A percentile compares a stretch with the other conserved stretches of the same genome.
phyloP scores from a whole-genome alignment of 1,284 basidiomycete species.

The Microbotryum intermedium region DNA sequence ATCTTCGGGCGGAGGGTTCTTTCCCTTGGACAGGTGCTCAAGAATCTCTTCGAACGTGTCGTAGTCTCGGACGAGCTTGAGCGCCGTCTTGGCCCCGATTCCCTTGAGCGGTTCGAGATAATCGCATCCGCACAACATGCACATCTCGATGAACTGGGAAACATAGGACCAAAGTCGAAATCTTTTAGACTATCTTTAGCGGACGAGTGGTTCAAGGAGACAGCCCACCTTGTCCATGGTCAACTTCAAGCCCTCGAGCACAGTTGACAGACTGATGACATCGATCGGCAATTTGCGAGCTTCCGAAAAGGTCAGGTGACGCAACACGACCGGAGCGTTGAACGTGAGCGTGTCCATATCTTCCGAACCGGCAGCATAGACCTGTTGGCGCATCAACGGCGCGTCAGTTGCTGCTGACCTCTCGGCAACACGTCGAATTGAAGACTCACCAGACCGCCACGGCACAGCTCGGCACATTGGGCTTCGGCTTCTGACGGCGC shows the following conservation, averaged over 20 bases:
- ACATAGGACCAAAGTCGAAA: background rate
- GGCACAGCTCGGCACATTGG: constrained; percentile 92
- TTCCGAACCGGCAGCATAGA: constrained; percentile 94
- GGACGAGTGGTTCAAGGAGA: background rate
- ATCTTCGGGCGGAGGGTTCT: constrained; percentile 58
- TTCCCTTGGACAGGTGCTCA: constrained; percentile 52
- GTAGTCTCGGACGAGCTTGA: constrained; percentile 85
- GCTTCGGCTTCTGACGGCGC: constrained; percentile 98
- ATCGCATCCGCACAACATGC: constrained; percentile 94
- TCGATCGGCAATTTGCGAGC: constrained; percentile 97
- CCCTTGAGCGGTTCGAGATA: constrained; percentile 96
- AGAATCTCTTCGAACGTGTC: constrained; percentile 73
- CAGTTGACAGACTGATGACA: constrained; percentile 76
- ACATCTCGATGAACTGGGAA: constrained; percentile 85
- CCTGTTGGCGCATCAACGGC: constrained; percentile 45
- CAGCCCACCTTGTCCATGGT: constrained; percentile 68
- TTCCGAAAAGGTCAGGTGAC: constrained; percentile 97
- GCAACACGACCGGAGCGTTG: constrained; percentile 77
- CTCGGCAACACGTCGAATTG: background rate
- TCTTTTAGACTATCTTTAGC: background rate
- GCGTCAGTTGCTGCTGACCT: background rate
- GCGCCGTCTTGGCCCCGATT: constrained; percentile 87
- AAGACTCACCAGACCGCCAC: constrained; percentile 53
- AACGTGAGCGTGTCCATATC: constrained; percentile 99
- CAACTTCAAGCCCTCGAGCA: constrained; percentile 82